A percentile compares a stretch with the other conserved stretches of the same genome.
Conservation (phyloP, 352 stramenopile genomes). For the Phytophthora agathidicida region DNA sequence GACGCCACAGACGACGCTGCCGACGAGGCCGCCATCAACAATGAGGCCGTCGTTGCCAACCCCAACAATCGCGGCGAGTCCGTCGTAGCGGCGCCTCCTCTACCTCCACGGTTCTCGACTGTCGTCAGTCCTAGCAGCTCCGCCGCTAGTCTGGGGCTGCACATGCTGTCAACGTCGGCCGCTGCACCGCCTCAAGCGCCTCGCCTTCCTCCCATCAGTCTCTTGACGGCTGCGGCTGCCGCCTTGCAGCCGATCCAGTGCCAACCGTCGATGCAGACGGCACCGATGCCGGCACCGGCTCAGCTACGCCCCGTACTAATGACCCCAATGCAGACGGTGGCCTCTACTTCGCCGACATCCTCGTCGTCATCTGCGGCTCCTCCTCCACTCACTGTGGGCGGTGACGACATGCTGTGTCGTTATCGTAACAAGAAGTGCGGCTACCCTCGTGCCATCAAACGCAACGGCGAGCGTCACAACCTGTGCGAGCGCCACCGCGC, state of each 20-base stretch:
- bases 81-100: neutral
- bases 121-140: constrained; percentile 21
- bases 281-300: neutral
- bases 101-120: constrained; percentile 26
- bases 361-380: neutral
- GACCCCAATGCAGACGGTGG: neutral
- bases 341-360: neutral
- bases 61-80: too few species aligned
- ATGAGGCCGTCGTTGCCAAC: neutral
- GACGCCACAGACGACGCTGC: constrained; percentile 21
- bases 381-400: too few species aligned
- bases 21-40: constrained; percentile 15
- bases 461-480: constrained; percentile 70
- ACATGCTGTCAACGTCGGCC: constrained; percentile 34
- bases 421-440: constrained; percentile 75
- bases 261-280: constrained; percentile 1
- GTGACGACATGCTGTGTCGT: constrained; percentile 49
- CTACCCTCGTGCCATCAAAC: constrained; percentile 65
- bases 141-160: constrained; percentile 28
- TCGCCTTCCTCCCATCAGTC: constrained; percentile 52
- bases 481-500: constrained; percentile 66
- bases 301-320: constrained; percentile 12
- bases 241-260: constrained; percentile 37
- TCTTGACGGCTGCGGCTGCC: constrained; percentile 49
- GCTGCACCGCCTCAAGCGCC: constrained; percentile 5